phyloP scores from a whole-genome alignment of 495 filamentous ascomycete genomes.

The Cryomyces antarcticus region DNA sequence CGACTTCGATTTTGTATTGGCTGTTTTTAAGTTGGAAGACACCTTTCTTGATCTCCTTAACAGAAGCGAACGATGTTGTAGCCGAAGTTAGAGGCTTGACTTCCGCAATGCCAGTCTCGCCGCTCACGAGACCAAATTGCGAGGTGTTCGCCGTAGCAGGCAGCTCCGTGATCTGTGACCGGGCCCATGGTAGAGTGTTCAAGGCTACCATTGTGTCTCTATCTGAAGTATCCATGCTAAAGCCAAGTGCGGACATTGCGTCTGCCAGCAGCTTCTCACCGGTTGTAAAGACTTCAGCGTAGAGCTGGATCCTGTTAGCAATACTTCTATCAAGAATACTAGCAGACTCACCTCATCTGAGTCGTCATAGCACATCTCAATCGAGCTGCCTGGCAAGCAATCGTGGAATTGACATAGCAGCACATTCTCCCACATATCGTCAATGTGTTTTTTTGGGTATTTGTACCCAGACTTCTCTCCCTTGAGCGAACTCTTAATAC shows the following conservation, averaged over 20 bases:
- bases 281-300: constrained; percentile 59
- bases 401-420: constrained; percentile 94
- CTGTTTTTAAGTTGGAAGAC: constrained; percentile 62
- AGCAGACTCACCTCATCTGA: constrained; percentile 42
- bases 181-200: constrained; percentile 71
- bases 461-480: constrained; percentile 31
- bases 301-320: constrained; percentile 31
- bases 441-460: constrained; percentile 81
- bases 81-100: constrained; percentile 27
- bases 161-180: constrained; percentile 47
- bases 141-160: constrained; percentile 20
- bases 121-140: constrained; percentile 28
- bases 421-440: constrained; percentile 78
- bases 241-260: constrained; percentile 44
- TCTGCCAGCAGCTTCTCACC: constrained; percentile 51
- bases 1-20: constrained; percentile 48
- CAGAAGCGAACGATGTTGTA: constrained; percentile 29
- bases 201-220: constrained; percentile 30
- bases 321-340: neutral
- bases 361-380: constrained; percentile 94
- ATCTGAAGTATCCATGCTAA: constrained; percentile 21
- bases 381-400: constrained; percentile 82
- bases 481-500: constrained; percentile 33
- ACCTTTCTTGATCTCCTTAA: constrained; percentile 43
- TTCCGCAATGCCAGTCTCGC: constrained; percentile 25